Conservation (phyloP, 345 rosid species). For the Arabidopsis suecica region DNA sequence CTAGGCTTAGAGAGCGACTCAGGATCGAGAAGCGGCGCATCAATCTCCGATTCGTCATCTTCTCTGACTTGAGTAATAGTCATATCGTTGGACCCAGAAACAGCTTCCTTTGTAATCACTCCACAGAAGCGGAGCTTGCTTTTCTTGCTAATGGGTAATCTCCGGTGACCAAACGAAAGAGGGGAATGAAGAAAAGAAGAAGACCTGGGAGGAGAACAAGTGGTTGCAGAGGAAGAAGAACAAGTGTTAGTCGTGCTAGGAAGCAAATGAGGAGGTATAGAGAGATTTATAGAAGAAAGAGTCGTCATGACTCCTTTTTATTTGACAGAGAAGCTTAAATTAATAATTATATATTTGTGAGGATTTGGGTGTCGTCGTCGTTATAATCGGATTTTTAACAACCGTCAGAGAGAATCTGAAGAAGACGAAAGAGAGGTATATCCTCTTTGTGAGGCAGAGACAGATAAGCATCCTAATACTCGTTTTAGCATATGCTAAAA, state of each 20-base stretch:
- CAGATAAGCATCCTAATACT: constrained; percentile 27
- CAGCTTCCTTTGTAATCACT: constrained; percentile 15
- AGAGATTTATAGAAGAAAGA: constrained; percentile 54
- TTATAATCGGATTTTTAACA: neutral
- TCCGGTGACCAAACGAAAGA: constrained; percentile 35
- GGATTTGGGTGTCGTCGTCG: constrained; percentile 22
- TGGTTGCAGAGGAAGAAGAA: constrained; percentile 35
- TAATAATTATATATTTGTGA: neutral
- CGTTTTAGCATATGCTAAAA: constrained; percentile 37
- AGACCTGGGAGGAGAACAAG: constrained; percentile 31
- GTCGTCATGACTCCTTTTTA: constrained; percentile 39
- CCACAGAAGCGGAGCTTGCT: neutral
- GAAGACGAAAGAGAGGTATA: constrained; percentile 27
- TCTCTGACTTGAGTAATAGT: constrained; percentile 56
- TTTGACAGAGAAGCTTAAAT: neutral
- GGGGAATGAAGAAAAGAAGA: constrained; percentile 31
- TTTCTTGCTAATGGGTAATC: constrained; percentile 47
- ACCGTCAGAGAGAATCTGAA: constrained; percentile 30
- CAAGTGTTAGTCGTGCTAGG: constrained; percentile 29
- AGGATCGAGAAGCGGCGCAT: constrained; percentile 53
- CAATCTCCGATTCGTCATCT: constrained; percentile 57
- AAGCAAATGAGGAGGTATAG: constrained; percentile 46
- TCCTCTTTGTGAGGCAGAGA: constrained; percentile 30
- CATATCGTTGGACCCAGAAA: constrained; percentile 52
- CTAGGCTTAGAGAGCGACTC: constrained; percentile 63